Conservation (phyloP, 805 yeast genomes). For the Yamadazyma kitorensis region DNA sequence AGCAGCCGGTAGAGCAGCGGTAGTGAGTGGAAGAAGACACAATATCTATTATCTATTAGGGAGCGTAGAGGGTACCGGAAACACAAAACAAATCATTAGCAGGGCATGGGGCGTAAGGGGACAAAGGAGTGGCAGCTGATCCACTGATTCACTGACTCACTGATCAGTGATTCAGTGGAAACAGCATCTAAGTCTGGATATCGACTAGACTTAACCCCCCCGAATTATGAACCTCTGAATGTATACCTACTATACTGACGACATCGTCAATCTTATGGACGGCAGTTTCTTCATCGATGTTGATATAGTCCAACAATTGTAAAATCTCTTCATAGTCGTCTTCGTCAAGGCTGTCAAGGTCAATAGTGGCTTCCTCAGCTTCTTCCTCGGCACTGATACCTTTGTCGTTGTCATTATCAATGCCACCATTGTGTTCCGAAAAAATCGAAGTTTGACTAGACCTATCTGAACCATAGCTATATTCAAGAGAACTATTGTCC, state of each 20-base stretch:
- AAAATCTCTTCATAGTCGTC: conserved; percentile 9
- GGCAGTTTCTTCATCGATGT: conserved; percentile 4
- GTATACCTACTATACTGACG: conserved; percentile 5
- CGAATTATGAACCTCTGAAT: no score
- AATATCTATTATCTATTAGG: no score
- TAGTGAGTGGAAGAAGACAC: no score
- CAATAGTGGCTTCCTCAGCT: background rate
- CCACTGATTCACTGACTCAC: no score
- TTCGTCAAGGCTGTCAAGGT: conserved; percentile 5
- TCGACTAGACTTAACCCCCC: no score
- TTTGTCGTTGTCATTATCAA: background rate
- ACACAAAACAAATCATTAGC: no score
- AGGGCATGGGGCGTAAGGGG: no score
- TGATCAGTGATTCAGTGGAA: no score
- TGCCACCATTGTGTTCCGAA: conserved; percentile 8
- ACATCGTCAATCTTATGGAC: conserved; percentile 8
- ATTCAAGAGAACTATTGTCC: conserved; percentile 20
- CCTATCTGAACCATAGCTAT: conserved; percentile 15
- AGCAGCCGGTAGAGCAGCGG: no score
- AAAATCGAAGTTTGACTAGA: conserved; percentile 18
- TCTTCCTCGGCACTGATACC: background rate
- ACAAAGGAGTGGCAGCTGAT: no score
- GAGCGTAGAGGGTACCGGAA: no score
- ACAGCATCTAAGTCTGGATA: no score
- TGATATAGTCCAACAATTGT: conserved; percentile 8